These are phyloP conservation scores for Atractiella rhizophila DNA, from an alignment of 768 basidiomycete species.

Conservation along the genomic window DNA sequence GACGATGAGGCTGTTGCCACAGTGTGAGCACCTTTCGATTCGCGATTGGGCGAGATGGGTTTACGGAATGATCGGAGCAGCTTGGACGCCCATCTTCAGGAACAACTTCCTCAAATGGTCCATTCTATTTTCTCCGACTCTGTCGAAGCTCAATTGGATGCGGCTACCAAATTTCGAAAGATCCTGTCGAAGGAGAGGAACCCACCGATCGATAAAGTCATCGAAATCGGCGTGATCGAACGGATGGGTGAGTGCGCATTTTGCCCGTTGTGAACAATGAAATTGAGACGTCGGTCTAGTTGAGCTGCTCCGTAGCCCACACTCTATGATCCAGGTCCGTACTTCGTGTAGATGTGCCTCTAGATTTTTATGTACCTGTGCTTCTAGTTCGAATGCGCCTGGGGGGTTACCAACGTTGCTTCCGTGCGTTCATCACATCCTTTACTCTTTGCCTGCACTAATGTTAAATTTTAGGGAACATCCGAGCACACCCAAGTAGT, in stretches of 20 bases:
- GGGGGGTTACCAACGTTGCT: constrained; percentile 18
- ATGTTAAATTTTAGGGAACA: constrained; percentile 90
- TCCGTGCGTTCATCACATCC: constrained; percentile 10
- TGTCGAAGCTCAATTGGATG: constrained; percentile 72
- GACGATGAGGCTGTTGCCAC: constrained; percentile 45
- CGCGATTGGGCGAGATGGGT: neutral
- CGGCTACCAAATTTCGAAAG: constrained; percentile 95
- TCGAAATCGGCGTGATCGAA: constrained; percentile 86
- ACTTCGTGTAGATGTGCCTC: neutral
- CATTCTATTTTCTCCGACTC: constrained; percentile 75
- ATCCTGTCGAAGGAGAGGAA: constrained; percentile 98
- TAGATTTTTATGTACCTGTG: neutral
- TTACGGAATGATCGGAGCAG: neutral
- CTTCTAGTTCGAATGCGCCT: constrained; percentile 17
- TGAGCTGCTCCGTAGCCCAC: constrained; percentile 45
- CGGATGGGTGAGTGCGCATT: no score
- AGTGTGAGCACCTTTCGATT: constrained; percentile 5
- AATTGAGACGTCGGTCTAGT: no score
- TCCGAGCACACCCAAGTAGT: constrained; percentile 97
- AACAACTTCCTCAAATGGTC: constrained; percentile 52
- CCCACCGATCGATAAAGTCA: constrained; percentile 94
- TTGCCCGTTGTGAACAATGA: no score
- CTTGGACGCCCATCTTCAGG: constrained; percentile 33
- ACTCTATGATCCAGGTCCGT: constrained; percentile 28
- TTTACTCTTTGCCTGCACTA: constrained; percentile 94